Percentiles rank a stretch among this genome's conserved stretches.
Conservation (phyloP, 2,329 filamentous ascomycete genomes). For the Diplodia seriata region DNA sequence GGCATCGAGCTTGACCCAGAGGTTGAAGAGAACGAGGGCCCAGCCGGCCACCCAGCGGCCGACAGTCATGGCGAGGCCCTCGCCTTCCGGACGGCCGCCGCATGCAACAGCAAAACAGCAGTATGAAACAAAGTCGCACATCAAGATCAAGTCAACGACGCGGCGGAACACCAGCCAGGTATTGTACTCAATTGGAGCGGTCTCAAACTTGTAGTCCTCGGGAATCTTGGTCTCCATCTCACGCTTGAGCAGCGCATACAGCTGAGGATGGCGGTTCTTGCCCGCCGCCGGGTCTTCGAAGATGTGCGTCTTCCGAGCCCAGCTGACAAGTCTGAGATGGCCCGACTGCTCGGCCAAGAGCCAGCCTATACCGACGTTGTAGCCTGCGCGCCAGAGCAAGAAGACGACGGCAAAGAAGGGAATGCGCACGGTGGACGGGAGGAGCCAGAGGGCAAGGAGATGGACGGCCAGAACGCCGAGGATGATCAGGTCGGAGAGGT, state of each 20-base stretch:
- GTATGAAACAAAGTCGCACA: slow-evolving; percentile 99
- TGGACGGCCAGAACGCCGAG: slow-evolving; percentile 78
- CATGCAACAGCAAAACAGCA: slow-evolving; percentile 94
- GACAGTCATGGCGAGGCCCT: slow-evolving; percentile 71
- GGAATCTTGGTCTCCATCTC: slow-evolving; percentile 96
- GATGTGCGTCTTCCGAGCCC: slow-evolving; percentile 84
- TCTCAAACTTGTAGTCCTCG: slow-evolving; percentile 90
- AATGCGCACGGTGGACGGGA: slow-evolving; percentile 73
- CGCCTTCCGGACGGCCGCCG: slow-evolving; percentile 74
- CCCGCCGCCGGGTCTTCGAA: slow-evolving; percentile 85
- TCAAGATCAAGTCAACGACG: slow-evolving; percentile 93
- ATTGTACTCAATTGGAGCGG: slow-evolving; percentile 96
- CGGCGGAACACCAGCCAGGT: slow-evolving; percentile 97
- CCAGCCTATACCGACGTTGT: slow-evolving; percentile 93
- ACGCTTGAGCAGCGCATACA: slow-evolving; percentile 83
- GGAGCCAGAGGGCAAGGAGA: slow-evolving; percentile 73
- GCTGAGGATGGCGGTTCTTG: slow-evolving; percentile 78
- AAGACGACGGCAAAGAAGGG: slow-evolving; percentile 84
- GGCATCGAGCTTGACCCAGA: slow-evolving; percentile 98
- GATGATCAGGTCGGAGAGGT: slow-evolving; percentile 83
- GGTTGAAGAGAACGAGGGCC: slow-evolving; percentile 85
- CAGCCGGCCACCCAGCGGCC: slow-evolving; percentile 82
- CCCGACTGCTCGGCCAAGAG: slow-evolving; percentile 90
- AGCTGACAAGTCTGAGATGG: slow-evolving; percentile 81
- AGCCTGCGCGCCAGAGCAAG: slow-evolving; percentile 88